These are phyloP conservation scores for Colletotrichum scovillei DNA, from an alignment of 2,329 filamentous ascomycete species.

Conservation along the genomic window DNA sequence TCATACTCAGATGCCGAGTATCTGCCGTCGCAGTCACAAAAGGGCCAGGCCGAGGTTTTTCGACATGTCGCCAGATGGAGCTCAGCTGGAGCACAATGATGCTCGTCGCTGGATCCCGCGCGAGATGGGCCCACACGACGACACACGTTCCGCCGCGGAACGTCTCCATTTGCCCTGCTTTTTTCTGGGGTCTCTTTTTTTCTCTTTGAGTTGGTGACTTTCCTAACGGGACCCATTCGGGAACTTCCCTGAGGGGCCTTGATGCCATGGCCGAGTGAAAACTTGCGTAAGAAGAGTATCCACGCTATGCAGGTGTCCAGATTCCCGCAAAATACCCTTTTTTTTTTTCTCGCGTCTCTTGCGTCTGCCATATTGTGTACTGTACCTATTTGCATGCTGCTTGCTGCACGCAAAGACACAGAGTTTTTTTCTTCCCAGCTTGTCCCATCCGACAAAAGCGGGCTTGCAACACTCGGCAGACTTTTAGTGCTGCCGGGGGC, in stretches of 20 bases:
- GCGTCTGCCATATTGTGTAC: neutral
- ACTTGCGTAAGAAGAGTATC: neutral
- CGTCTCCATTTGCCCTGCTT: slow-evolving; percentile 19
- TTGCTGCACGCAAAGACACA: slow-evolving; percentile 4
- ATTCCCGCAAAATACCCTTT: slow-evolving; percentile 18
- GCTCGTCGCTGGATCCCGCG: slow-evolving; percentile 13
- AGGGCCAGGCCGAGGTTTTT: slow-evolving; percentile 1
- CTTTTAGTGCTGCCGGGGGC: slow-evolving; percentile 30
- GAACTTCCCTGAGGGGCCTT: neutral
- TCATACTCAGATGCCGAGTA: slow-evolving; percentile 18
- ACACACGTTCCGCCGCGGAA: slow-evolving; percentile 32
- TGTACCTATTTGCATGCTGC: neutral
- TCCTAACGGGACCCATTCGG: neutral
- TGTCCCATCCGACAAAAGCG: slow-evolving; percentile 24
- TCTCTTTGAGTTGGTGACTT: neutral
- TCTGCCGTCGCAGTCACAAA: neutral
- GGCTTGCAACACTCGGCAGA: slow-evolving; percentile 25
- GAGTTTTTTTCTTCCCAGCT: slow-evolving; percentile 9
- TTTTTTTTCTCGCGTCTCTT: neutral
- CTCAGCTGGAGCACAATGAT: slow-evolving; percentile 17
- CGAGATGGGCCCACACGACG: slow-evolving; percentile 17
- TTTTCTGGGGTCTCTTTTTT: neutral
- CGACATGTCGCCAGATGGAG: slow-evolving; percentile 10
- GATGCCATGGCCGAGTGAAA: neutral
- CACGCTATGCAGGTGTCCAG: neutral